Evolutionary conservation across 805 yeast genomes (phyloP), one percentile per base, ranked within the genome.

Genomic region (Saccharomycopsis sp.): DNA sequence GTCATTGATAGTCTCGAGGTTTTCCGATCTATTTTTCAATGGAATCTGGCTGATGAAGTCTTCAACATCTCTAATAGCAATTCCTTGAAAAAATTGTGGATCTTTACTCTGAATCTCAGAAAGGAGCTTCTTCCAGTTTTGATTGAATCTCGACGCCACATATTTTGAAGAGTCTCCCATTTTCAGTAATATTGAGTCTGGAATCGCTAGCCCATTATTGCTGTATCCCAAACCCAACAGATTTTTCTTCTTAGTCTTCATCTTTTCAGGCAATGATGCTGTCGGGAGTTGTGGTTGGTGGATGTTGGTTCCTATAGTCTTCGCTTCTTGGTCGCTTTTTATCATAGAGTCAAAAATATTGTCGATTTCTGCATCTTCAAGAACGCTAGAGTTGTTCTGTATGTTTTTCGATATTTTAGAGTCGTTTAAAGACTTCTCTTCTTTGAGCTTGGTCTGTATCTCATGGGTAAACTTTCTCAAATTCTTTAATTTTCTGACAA

Each of bases 71-170:
- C 56, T 41, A 9, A 64, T 59, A 0, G 69, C 24, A 1, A 79
- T 35, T 2, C 62, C 75, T 14, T 50, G 35, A 42, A 80, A 70
- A 23, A 59, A 20, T 0, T 81, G 79, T 2, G 73, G 74, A 5
- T 67, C 64, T 2, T 60, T 62, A 2, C 58, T 8, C 9, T 56
- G 23, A 2, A 69, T 42, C 14, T 67, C 64, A 1, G 49, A 2
- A 0, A 70, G 57, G 1, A 78, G 73, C 52, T 70, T 58, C 2
- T 64, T 62, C 84, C 84, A 80, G 62, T 79, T 73, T 59, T 76
- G 79, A 54, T 69, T 62, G 3, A 72, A 70, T 59, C 72, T 72
- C 7, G 75, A 70, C 0, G 76, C 74, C 47, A 80, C 67, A 63
- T 69, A 71, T 53, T 68, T 72, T 0, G 75, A 68, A 0, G 80